Percentiles rank a stretch among this genome's conserved stretches.
Conservation (phyloP, 495 filamentous ascomycete genomes). For the Penicillium bovifimosum region DNA sequence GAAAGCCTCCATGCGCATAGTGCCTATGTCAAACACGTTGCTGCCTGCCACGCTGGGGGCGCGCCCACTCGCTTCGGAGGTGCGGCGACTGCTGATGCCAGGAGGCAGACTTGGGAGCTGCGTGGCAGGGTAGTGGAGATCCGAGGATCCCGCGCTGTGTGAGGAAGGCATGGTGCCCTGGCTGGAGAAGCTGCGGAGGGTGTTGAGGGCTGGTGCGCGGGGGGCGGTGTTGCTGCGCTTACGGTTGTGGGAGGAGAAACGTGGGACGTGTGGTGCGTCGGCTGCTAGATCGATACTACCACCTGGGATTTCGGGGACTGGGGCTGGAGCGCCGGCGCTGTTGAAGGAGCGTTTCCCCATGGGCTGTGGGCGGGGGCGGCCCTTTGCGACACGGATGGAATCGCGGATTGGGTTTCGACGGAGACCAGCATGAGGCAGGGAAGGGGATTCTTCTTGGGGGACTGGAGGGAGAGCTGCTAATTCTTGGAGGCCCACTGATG, state of each 20-base stretch:
- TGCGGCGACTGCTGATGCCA: conserved; percentile 34
- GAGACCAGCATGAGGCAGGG: conserved; percentile 35
- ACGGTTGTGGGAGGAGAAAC: conserved; percentile 68
- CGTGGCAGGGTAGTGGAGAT: conserved; percentile 42
- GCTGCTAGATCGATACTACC: conserved; percentile 49
- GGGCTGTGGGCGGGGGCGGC: conserved; percentile 54
- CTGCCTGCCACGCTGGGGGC: conserved; percentile 24
- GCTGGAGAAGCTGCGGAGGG: conserved; percentile 69
- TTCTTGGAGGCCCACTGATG: conserved; percentile 65
- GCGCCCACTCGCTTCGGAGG: conserved; percentile 39
- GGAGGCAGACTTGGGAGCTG: conserved; percentile 11
- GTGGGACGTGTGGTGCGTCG: conserved; percentile 73
- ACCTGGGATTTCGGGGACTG: conserved; percentile 32
- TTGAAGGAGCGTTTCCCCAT: conserved; percentile 38
- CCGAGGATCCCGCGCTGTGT: conserved; percentile 49
- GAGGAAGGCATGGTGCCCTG: conserved; percentile 43
- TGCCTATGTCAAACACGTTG: conserved; percentile 66
- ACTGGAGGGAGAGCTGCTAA: conserved; percentile 52
- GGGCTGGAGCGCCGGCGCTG: conserved; percentile 22
- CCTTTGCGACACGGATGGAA: conserved; percentile 85
- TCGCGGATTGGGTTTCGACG: conserved; percentile 72
- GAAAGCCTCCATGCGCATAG: conserved; percentile 95
- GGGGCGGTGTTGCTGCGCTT: conserved; percentile 82
- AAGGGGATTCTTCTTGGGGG: conserved; percentile 43
- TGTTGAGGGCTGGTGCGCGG: conserved; percentile 51